Evolutionary conservation across 2,329 filamentous ascomycete species (phyloP), one percentile per base, ranked within the genome.

Genomic region (Diaporthe batatas): DNA sequence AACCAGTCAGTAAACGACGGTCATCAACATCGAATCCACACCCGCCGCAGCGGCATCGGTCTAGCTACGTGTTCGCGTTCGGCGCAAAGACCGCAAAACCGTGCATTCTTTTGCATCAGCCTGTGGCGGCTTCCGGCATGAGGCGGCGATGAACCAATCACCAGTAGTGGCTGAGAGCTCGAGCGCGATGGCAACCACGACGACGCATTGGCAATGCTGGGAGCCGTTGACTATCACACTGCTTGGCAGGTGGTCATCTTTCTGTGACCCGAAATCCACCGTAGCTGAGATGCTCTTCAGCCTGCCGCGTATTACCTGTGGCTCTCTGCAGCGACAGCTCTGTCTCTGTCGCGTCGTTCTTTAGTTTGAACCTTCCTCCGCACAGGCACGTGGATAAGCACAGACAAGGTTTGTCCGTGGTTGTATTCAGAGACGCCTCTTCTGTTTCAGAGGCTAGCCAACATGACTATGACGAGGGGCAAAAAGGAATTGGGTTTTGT

Each of bases 191-290:
- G 39, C 16, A 23, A 58, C 39, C 18, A 29, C 49, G 44, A 25
- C 32, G 42, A 32, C 29, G 6, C 58, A 36, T 55, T 54, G 47
- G 62, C 32, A 67, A 53, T 73, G 71, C 71, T 73, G 49, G 67
- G 25, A 57, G 57, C 67, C 57, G 71, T 70, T 36, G 29, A 64
- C 71, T 32, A 57, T 70, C 65, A 72, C 10, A 70, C 34, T 62
- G 47, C 54, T 25, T 39, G 23, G 32, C 59, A 68, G 32, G 21
- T 25, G 6, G 14, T 12, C 36, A 12, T 32, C 16, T 34, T 57
- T 11, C n/a, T 18, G 14, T 18, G 34, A 32, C 49, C 29, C 55
- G 34, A 21, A 34, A 42, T 59, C 3, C 25, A 29, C 55, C 23
- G 54, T 10, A 21, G 32, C 32, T 5, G 32, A 18, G 11, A 51